Conservation (phyloP, 257 asterid genomes). For the Nicotiana tomentosiformis region DNA sequence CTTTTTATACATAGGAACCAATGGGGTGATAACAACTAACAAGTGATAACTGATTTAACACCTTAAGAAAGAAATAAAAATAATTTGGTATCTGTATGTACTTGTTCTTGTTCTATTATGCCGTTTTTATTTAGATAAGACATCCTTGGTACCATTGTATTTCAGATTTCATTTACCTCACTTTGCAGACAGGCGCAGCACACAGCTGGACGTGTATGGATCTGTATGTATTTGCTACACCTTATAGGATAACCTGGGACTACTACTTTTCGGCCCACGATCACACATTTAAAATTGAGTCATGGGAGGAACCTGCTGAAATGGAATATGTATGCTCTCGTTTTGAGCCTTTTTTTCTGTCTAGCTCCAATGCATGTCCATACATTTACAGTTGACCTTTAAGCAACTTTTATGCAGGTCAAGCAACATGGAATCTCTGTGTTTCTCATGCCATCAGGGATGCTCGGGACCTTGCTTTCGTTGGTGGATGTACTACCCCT, state of each 20-base stretch:
- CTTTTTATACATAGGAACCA: background rate
- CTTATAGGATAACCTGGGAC: constrained; percentile 97
- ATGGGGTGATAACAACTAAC: background rate
- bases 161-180: background rate
- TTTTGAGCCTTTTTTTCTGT: background rate
- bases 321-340: constrained; percentile 64
- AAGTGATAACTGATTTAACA: background rate
- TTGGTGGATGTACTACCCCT: constrained; percentile 91
- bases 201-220: constrained; percentile 99
- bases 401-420: constrained; percentile 51
- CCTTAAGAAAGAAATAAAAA: background rate
- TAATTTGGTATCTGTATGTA: background rate
- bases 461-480: constrained; percentile 95
- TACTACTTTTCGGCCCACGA: constrained; percentile 82
- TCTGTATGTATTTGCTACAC: constrained; percentile 96
- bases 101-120: background rate
- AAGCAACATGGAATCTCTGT: constrained; percentile 93
- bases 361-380: background rate
- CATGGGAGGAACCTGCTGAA: constrained; percentile 98
- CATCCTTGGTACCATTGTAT: background rate
- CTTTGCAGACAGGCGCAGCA: constrained; percentile 68
- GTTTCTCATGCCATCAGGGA: constrained; percentile 99
- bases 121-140: background rate
- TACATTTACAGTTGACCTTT: background rate
- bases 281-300: constrained; percentile 67